Base-by-base conservation (phyloP, 2,329 filamentous ascomycete species). In the Aspergillus calidoustus region DNA sequence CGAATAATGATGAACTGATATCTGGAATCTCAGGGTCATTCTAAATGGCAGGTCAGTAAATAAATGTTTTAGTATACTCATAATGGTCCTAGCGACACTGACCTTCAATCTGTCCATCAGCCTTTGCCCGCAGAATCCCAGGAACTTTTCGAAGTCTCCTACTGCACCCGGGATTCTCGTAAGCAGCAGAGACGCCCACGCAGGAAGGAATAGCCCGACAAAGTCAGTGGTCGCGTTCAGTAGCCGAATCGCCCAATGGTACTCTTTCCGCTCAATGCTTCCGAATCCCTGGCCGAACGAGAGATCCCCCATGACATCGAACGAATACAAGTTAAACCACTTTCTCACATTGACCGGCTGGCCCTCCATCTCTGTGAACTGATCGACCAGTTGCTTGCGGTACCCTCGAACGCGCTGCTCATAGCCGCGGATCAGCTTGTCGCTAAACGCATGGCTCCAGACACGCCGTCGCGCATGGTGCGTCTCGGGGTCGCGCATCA, bases 361-460 rank as follows among this genome's bases (percentile, higher is more conserved):
- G 66, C 54, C 71, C 64, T 58, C 70, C 54, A 57, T 72, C 66
- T 57, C 69, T 0, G 59, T 55, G 13, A 82, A 61, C 6, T 72
- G 69, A 4, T 66, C 47, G 2, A 77, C 59, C 7, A 81, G 66
- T 61, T 74, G 69, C 48, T 77, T 68, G 23, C 74, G 77, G 64
- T 79, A 77, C 3, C 56, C 64, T 15, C 69, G 66, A 2, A 81
- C 69, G 1, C 77, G 70, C 17, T 69, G 59, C 61, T 81, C 79
- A 61, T 82, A 82, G 4, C 75, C 77, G 3, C 78, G 72, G 23
- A 82, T 60, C 5, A 76, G 73, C 57, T 74, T 76, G 60, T 78
- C 75, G 58, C 74, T 76, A 65, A 82, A 81, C 0, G 74, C 80
- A 9, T 69, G 64, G 54, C 73, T 75, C 80, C 80, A 82, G 28